phyloP scores from a whole-genome alignment of 2,329 filamentous ascomycete species.

The Ophiosphaerella korrae region DNA sequence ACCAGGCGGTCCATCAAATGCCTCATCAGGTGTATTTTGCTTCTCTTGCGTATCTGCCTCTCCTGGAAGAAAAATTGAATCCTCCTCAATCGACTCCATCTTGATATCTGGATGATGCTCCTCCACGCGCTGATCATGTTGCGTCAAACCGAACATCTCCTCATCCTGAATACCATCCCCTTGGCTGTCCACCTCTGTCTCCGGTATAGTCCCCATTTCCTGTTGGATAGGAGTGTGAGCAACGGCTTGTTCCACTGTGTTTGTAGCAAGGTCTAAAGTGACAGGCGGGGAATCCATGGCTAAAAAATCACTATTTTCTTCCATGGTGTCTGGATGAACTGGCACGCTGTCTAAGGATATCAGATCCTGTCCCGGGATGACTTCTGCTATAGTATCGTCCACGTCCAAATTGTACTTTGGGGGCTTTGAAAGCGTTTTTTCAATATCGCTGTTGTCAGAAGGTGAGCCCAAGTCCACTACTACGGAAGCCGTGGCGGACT shows the following conservation, averaged over 20 bases:
- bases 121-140: constrained; percentile 3
- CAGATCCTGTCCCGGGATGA: background rate
- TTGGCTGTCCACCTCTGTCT: background rate
- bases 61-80: constrained; percentile 7
- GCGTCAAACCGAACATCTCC: constrained; percentile 1
- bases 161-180: constrained; percentile 12
- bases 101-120: constrained; percentile 28
- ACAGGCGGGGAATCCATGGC: constrained; percentile 11
- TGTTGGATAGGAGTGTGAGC: constrained; percentile 11
- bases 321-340: constrained; percentile 1
- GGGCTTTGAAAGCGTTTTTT: background rate
- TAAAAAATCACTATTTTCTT: constrained; percentile 15
- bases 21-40: background rate
- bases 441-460: constrained; percentile 9
- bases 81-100: constrained; percentile 40
- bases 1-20: constrained; percentile 5
- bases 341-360: background rate
- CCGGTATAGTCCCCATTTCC: background rate
- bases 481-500: constrained; percentile 11
- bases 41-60: constrained; percentile 10
- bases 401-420: background rate
- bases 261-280: background rate
- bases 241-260: background rate
- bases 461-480: constrained; percentile 32
- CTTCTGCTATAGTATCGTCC: too few species aligned